Percentiles rank a stretch among this genome's conserved stretches.
Conservation (phyloP, 2,329 filamentous ascomycete genomes). For the Colletotrichum navitas region DNA sequence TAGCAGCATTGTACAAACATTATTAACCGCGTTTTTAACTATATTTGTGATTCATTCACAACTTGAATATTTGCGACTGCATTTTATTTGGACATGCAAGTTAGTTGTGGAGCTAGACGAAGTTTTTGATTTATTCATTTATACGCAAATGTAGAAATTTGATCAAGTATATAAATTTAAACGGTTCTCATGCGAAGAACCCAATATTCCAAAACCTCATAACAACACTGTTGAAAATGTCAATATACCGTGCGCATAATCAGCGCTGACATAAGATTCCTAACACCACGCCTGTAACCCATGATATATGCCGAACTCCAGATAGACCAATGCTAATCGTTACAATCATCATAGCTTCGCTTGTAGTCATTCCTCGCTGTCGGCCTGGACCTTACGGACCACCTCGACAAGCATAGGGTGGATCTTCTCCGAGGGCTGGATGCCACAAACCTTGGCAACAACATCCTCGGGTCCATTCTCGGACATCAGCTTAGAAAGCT, state of each 20-base stretch:
- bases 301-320: constrained; percentile 39
- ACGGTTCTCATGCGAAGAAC: too few species aligned
- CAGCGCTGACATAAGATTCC: not conserved
- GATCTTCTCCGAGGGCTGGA: constrained; percentile 82
- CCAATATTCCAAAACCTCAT: not conserved
- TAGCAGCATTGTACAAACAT: not conserved
- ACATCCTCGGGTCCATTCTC: constrained; percentile 79
- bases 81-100: too few species aligned
- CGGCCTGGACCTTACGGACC: constrained; percentile 86
- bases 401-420: constrained; percentile 81
- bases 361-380: constrained; percentile 60
- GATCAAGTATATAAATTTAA: too few species aligned
- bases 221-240: not conserved
- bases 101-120: too few species aligned
- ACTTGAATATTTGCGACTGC: too few species aligned
- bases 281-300: constrained; percentile 29
- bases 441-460: constrained; percentile 83
- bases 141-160: too few species aligned
- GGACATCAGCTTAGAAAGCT: constrained; percentile 88
- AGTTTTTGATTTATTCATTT: too few species aligned
- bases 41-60: too few species aligned
- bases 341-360: constrained; percentile 29
- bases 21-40: fast-evolving
- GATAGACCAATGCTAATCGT: constrained; percentile 20
- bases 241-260: not conserved